Conservation (phyloP, 2,329 filamentous ascomycete genomes). For the Exophiala sideris region DNA sequence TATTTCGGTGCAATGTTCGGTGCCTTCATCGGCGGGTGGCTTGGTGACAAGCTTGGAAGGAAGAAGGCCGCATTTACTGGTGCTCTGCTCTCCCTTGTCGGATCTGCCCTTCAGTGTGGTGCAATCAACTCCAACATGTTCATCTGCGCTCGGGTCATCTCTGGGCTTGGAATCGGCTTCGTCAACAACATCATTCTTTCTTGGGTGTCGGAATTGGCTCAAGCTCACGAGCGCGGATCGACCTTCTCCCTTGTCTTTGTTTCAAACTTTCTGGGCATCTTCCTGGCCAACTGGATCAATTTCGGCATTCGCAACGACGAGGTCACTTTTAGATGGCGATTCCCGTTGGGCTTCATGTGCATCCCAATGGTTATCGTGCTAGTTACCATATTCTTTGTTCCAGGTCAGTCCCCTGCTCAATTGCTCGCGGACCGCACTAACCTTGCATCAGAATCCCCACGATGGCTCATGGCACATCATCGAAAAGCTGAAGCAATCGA, state of each 20-base stretch:
- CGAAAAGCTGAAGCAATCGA: constrained; percentile 34
- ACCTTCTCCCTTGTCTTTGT: constrained; percentile 32
- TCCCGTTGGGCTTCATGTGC: constrained; percentile 33
- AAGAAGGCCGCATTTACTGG: constrained; percentile 30
- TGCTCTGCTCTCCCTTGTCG: constrained; percentile 29
- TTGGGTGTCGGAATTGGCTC: constrained; percentile 30
- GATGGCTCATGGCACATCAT: constrained; percentile 40
- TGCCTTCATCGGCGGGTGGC: constrained; percentile 30
- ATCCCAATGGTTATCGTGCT: constrained; percentile 29
- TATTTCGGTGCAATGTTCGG: constrained; percentile 33
- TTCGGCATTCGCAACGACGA: constrained; percentile 29
- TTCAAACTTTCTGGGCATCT: constrained; percentile 32
- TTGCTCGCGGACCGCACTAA: not conserved
- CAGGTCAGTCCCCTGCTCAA: constrained; percentile 29
- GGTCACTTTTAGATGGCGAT: constrained; percentile 30
- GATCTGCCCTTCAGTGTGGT: constrained; percentile 30
- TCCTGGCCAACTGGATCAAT: constrained; percentile 33
- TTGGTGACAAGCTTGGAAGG: constrained; percentile 31
- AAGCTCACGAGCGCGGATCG: constrained; percentile 30
- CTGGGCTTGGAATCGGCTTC: constrained; percentile 34
- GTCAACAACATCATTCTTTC: constrained; percentile 32
- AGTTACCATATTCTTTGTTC: constrained; percentile 35
- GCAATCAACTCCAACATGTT: constrained; percentile 32
- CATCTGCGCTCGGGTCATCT: constrained; percentile 32
- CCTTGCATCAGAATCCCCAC: constrained; percentile 38